Conservation (phyloP, 2,329 filamentous ascomycete genomes). For the Alternaria hordeiaustralica region DNA sequence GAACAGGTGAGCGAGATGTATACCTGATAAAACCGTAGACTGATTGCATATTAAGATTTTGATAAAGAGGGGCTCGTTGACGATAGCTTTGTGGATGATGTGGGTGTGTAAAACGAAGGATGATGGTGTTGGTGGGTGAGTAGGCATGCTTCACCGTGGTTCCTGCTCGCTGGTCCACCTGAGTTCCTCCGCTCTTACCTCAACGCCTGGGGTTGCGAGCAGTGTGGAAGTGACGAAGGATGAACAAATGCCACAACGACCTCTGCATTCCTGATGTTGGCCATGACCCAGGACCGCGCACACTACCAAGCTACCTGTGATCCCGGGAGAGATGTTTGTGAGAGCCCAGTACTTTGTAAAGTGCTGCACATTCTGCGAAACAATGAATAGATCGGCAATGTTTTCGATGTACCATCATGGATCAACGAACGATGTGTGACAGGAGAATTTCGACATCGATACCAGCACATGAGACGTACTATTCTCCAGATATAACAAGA, state of each 20-base stretch:
- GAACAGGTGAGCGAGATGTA: neutral
- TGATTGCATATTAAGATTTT: neutral
- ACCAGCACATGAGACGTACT: accelerated
- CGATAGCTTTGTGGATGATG: neutral
- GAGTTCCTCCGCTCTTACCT: neutral
- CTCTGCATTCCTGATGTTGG: neutral
- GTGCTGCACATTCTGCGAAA: neutral
- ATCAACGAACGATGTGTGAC: neutral
- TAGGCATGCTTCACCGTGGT: neutral
- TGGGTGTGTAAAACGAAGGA: neutral
- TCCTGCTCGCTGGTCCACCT: neutral
- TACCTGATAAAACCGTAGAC: neutral
- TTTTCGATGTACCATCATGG: neutral
- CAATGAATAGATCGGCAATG: neutral
- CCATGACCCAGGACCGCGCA: neutral
- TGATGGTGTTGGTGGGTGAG: neutral
- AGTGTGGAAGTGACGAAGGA: neutral
- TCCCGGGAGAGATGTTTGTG: neutral
- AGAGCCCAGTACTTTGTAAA: neutral
- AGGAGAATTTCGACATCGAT: neutral
- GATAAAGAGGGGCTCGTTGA: neutral
- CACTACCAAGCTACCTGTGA: neutral
- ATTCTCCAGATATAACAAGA: too few species aligned
- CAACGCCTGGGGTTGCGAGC: neutral
- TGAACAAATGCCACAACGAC: too few species aligned